Evolutionary conservation across 768 basidiomycete species (phyloP).

Genomic region (Lactarius vividus): DNA sequence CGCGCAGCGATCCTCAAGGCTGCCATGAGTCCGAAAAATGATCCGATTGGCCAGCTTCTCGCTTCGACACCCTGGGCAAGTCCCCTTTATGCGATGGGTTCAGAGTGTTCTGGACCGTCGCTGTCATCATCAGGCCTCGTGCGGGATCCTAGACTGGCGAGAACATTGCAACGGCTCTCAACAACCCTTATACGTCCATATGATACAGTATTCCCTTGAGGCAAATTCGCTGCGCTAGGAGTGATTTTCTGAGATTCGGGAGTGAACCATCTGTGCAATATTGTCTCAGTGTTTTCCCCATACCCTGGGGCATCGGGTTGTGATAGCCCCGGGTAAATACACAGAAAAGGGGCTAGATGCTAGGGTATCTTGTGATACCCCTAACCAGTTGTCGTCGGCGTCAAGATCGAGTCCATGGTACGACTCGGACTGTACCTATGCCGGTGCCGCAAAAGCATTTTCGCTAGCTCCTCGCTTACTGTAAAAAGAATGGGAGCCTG

Average conservation of each 20-base stretch:
- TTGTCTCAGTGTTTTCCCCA: background rate
- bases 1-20: slow-evolving; percentile 12
- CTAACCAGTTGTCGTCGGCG: background rate
- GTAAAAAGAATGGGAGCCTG: no score
- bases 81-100: background rate
- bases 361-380: background rate
- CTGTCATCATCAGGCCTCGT: background rate
- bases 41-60: background rate
- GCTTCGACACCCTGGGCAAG: background rate
- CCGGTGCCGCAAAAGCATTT: no score
- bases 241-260: background rate
- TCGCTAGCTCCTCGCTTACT: no score
- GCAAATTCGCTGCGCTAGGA: background rate
- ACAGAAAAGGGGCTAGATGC: background rate
- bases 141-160: background rate
- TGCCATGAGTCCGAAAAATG: background rate
- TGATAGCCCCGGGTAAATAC: background rate
- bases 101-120: background rate
- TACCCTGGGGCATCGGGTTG: background rate
- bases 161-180: background rate
- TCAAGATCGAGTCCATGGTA: no score
- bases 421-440: background rate
- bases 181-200: background rate
- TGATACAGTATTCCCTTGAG: background rate
- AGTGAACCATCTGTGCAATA: background rate